phyloP scores from a whole-genome alignment of 345 rosid genomes.

The Boechera retrofracta region DNA sequence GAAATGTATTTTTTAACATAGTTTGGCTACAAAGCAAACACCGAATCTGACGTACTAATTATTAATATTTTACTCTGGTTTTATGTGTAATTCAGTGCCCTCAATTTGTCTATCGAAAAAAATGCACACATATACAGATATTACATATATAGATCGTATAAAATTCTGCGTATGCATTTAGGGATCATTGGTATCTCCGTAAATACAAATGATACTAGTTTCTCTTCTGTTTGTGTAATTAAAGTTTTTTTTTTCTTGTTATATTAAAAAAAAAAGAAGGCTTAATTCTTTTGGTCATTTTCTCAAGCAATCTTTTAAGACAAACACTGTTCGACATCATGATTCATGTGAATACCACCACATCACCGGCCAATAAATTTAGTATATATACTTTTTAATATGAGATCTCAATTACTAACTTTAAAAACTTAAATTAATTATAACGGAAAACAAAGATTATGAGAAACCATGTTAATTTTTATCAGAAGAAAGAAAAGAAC shows the following conservation, averaged over 20 bases:
- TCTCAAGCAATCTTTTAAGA: not conserved
- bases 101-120: not conserved
- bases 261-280: too few relatives aligned
- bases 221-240: not conserved
- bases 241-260: not conserved
- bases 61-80: not conserved
- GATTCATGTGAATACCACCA: constrained; percentile 30
- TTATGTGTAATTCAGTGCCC: not conserved
- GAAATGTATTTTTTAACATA: too few relatives aligned
- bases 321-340: not conserved
- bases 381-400: too few relatives aligned
- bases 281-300: not conserved
- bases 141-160: not conserved
- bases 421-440: not conserved
- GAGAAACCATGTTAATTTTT: too few relatives aligned
- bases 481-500: too few relatives aligned
- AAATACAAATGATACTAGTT: not conserved
- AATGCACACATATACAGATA: not conserved
- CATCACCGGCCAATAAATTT: constrained; percentile 12
- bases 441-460: constrained; percentile 12
- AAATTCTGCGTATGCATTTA: not conserved
- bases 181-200: not conserved
- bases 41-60: not conserved
- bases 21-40: not conserved
- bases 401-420: constrained; percentile 10